Percentiles rank a stretch among this genome's conserved stretches.
phyloP scores from a whole-genome alignment of 768 basidiomycete species.

The Xerocomellus intermedius region DNA sequence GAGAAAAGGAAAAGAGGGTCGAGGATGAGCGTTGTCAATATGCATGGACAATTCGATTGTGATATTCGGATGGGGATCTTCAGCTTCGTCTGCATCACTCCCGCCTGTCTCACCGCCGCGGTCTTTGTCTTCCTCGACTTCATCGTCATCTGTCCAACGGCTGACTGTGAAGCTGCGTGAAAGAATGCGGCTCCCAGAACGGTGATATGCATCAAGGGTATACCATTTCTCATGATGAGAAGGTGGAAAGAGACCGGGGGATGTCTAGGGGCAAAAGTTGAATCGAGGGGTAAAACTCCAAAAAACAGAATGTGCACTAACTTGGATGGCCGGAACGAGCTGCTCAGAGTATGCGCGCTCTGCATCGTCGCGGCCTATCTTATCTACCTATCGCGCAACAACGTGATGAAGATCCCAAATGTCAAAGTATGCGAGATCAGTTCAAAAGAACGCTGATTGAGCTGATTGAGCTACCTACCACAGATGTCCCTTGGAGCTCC shows the following conservation, averaged over 20 bases:
- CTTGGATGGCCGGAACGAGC: constrained; percentile 69
- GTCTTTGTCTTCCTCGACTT: constrained; percentile 9
- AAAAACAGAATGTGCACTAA: constrained; percentile 31
- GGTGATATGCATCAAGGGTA: constrained; percentile 73
- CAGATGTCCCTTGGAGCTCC: constrained; percentile 79
- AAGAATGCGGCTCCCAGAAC: constrained; percentile 88
- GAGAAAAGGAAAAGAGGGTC: background rate
- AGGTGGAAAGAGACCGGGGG: constrained; percentile 68
- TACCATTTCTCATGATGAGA: constrained; percentile 48
- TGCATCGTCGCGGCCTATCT: constrained; percentile 82
- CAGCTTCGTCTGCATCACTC: constrained; percentile 31
- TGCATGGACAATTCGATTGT: constrained; percentile 29
- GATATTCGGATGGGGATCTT: constrained; percentile 23
- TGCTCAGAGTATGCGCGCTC: constrained; percentile 68
- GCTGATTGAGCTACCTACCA: constrained; percentile 64
- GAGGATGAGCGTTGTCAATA: constrained; percentile 23
- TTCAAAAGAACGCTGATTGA: background rate
- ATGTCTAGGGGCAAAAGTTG: constrained; percentile 43
- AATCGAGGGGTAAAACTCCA: background rate
- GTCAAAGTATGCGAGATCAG: background rate
- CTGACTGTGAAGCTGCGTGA: constrained; percentile 91
- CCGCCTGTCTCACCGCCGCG: constrained; percentile 23
- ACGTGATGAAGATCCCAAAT: background rate
- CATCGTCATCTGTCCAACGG: constrained; percentile 45
- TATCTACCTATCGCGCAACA: constrained; percentile 47